Conservation (phyloP, 306 rosid genomes). For the Sindora glabra region DNA sequence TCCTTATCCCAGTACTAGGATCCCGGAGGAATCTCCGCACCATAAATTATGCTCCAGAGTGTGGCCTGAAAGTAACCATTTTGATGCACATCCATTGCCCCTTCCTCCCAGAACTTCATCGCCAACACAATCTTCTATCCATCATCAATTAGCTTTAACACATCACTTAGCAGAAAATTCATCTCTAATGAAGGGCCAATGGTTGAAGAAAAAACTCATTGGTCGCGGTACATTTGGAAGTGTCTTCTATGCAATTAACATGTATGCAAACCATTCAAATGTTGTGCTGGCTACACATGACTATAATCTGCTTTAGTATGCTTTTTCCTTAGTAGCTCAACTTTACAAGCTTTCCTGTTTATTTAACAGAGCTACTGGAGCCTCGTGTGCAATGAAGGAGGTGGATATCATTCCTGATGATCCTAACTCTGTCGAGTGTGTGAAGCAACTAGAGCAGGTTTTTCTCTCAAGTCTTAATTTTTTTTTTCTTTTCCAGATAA, state of each 20-base stretch:
- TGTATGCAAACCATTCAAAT: constrained; percentile 34
- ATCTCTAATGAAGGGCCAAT: constrained; percentile 57
- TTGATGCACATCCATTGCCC: constrained; percentile 75
- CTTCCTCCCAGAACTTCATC: constrained; percentile 62
- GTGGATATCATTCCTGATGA: constrained; percentile 90
- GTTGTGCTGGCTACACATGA: neutral
- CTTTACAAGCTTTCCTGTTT: constrained; percentile 2
- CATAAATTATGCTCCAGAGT: constrained; percentile 22
- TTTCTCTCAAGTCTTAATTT: constrained; percentile 15
- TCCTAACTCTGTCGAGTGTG: constrained; percentile 73
- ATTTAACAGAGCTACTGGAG: constrained; percentile 69
- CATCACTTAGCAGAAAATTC: constrained; percentile 32
- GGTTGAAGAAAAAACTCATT: constrained; percentile 89
- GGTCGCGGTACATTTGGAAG: constrained; percentile 95
- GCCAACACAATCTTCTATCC: constrained; percentile 25
- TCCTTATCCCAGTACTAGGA: constrained; percentile 18
- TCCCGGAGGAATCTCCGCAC: constrained; percentile 29
- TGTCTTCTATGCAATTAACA: constrained; percentile 72
- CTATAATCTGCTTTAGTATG: constrained; percentile 11
- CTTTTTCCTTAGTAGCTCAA: neutral
- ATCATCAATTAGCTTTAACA: constrained; percentile 14
- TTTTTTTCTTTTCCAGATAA: neutral
- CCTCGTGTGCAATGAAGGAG: constrained; percentile 95
- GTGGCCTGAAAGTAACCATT: constrained; percentile 43
- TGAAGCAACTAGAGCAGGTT: constrained; percentile 92